These are phyloP conservation scores for Ascochyta clinopodiicola DNA, from an alignment of 2,329 filamentous ascomycete species.

Conservation along the genomic window DNA sequence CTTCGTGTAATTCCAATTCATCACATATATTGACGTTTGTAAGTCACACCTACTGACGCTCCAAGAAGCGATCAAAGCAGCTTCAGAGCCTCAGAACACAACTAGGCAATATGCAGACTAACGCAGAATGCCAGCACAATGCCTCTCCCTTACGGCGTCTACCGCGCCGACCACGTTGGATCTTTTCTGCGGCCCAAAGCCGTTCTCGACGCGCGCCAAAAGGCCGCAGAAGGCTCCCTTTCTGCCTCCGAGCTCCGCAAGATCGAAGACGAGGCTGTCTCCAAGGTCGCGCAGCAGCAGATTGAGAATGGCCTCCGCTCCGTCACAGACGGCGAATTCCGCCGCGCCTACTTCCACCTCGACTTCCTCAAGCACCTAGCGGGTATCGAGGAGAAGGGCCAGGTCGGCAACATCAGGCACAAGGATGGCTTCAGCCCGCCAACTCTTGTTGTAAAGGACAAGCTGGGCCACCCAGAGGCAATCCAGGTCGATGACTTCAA, in stretches of 20 bases:
- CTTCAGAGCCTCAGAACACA: not conserved
- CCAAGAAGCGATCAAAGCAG: not conserved
- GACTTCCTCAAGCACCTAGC: slow-evolving; percentile 63
- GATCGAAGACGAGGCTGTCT: slow-evolving; percentile 60
- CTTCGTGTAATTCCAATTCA: not conserved
- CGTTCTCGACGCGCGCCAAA: slow-evolving; percentile 58
- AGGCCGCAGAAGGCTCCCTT: slow-evolving; percentile 54
- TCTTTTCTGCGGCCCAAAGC: slow-evolving; percentile 61
- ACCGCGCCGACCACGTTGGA: slow-evolving; percentile 62
- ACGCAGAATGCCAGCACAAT: slow-evolving; percentile 29
- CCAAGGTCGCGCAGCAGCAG: slow-evolving; percentile 57
- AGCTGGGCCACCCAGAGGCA: slow-evolving; percentile 59
- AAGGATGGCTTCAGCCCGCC: slow-evolving; percentile 60
- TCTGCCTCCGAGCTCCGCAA: slow-evolving; percentile 55
- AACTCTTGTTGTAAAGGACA: slow-evolving; percentile 61
- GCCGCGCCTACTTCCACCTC: slow-evolving; percentile 64
- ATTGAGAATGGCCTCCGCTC: slow-evolving; percentile 57
- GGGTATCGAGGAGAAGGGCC: slow-evolving; percentile 61
- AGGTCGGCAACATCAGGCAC: slow-evolving; percentile 51
- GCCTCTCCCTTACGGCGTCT: slow-evolving; percentile 50
- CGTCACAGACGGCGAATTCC: slow-evolving; percentile 64
- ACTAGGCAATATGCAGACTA: not conserved
- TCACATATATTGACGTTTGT: not conserved
- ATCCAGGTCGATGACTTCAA: slow-evolving; percentile 65
- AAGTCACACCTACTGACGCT: not conserved